Evolutionary conservation across 202 grass and related monocot species (phyloP), one percentile per base, ranked within the genome.

Genomic region (Dendrocalamus latiflorus): DNA sequence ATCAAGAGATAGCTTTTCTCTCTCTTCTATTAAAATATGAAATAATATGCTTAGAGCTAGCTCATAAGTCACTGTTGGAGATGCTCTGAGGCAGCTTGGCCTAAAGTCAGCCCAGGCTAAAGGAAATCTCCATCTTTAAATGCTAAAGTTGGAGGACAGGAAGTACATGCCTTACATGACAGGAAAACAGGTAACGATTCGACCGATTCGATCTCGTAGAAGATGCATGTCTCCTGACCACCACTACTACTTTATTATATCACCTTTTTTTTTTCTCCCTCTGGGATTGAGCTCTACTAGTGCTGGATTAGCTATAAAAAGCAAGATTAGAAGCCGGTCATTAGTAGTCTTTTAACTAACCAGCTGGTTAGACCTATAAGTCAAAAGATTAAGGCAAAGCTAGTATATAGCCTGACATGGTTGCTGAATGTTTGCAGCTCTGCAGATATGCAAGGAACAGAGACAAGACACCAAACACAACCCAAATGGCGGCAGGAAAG

Each of bases 111-210:
- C 50, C 30, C 47, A 44, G 26, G 18, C 60, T 57, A 34, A n/a
- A n/a, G n/a, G n/a, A n/a, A n/a, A n/a, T n/a, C n/a, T n/a, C n/a
- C n/a, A n/a, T n/a, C n/a, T n/a, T n/a, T n/a, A n/a, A 63, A 78
- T 83, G 43, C 13, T 57, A 28, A 60, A 69, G 50, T 15, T 15
- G 34, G 51, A 80, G 86, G 55, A 81, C 77, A 57, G 10, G 8
- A 42, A 30, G 75, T 81, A 76, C 87, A 72, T 85, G 71, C 44
- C 2, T 28, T 26, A 17, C 87, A 77, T 81, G 82, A 81, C 87
- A 85, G 44, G 85, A 49, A 63, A 62, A 15, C 62, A 25, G n/a
- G n/a, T n/a, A 64, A 26, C 62, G 65, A 59, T 56, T 55, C 34
- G 76, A 70, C 44, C 21, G 21, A 17, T n/a, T 71, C 45, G 4